Conservation (phyloP, 2,329 filamentous ascomycete genomes). For the Colletotrichum abscissum region DNA sequence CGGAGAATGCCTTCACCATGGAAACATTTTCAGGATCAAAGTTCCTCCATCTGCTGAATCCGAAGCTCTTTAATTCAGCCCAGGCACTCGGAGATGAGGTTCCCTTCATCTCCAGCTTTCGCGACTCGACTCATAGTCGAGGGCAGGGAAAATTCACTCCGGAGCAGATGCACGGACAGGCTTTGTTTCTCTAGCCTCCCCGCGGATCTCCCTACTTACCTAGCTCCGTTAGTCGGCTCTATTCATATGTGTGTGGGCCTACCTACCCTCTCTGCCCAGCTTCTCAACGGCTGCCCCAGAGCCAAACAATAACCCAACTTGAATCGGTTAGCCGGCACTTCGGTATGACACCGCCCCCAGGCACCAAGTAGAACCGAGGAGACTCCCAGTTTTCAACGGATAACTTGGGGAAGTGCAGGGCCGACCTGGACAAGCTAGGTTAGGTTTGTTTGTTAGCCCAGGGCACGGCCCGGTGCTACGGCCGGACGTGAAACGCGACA, state of each 20-base stretch:
- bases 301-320: neutral
- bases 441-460: neutral
- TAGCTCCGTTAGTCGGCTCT: neutral
- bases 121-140: neutral
- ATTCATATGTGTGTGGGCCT: neutral
- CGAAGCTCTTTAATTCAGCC: neutral
- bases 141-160: neutral
- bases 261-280: neutral
- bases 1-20: no score
- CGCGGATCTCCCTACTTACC: neutral
- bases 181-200: constrained; percentile 16
- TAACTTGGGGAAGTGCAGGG: constrained; percentile 19
- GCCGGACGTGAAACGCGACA: constrained; percentile 31
- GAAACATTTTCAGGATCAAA: neutral
- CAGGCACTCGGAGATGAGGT: no score
- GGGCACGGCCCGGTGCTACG: constrained; percentile 31
- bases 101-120: neutral
- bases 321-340: constrained; percentile 21
- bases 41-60: neutral
- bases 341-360: constrained; percentile 10
- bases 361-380: neutral
- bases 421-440: neutral
- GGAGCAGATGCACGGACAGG: neutral
- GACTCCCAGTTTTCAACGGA: neutral
- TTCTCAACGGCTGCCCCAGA: constrained; percentile 8